phyloP scores from a whole-genome alignment of 192 early-diverging fungal genomes.

The Coemansia sp. region DNA sequence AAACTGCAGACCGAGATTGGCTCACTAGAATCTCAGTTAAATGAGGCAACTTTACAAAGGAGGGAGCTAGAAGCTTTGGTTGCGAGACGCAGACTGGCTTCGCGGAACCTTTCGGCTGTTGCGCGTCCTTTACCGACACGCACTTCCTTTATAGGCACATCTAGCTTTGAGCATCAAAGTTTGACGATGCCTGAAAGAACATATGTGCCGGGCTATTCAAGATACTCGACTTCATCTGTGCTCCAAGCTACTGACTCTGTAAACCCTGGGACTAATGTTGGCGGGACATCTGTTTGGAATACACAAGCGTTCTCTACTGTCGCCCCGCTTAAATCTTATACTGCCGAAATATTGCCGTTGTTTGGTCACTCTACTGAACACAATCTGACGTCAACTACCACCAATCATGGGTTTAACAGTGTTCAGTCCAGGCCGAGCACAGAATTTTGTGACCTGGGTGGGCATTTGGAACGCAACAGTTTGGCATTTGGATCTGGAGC shows the following conservation, averaged over 20 bases:
- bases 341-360: background rate
- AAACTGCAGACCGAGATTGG: conserved; percentile 26
- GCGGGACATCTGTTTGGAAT: background rate
- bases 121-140: background rate
- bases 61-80: background rate
- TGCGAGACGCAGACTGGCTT: background rate
- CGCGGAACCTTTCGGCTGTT: background rate
- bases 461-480: conserved; percentile 16
- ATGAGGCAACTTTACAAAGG: conserved; percentile 8
- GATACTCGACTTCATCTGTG: background rate
- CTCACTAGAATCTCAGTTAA: conserved; percentile 18
- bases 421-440: conserved; percentile 20
- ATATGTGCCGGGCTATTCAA: background rate
- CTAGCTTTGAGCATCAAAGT: background rate
- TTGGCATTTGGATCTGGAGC: conserved; percentile 1
- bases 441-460: conserved; percentile 27
- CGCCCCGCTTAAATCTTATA: background rate
- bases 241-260: background rate
- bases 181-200: background rate
- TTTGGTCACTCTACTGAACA: background rate
- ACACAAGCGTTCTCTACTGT: background rate
- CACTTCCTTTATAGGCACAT: background rate
- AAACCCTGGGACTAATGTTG: background rate
- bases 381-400: background rate
- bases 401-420: background rate